Evolutionary conservation across 441 rosid genomes (phyloP), one percentile per base, ranked within the genome.

Genomic region (Populus hybrid): DNA sequence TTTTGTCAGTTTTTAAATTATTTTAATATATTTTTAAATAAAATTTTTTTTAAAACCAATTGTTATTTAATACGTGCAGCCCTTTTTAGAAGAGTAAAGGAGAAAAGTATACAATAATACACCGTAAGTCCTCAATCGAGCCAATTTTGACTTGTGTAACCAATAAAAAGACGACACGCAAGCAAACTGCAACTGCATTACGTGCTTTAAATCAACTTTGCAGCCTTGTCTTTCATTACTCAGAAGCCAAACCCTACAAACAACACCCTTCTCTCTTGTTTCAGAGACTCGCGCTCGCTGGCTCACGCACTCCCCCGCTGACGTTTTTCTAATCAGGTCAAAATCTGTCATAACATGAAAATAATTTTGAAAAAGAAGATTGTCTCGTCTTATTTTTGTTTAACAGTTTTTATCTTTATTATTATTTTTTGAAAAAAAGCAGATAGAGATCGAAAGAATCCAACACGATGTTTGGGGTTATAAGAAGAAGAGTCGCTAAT

Each of bases 401-500:
- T 20, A 20, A 57, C 63, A 57, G 63, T n/a, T 57, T 57, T n/a
- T 46, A 12, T 46, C 14, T 38, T 10, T 38, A 34, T 34, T 0
- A 0, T 6, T 34, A 30, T 4, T 46, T 8, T 57, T 0, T 18
- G 10, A 57, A 57, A 57, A 57, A 57, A 20, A 57, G 21, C 63
- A 57, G 63, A 57, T 57, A 83, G 81, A 77, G 84, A 73, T 75
- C 71, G 32, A 71, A 75, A 80, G 80, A 65, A 85, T 74, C 63
- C 53, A 11, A 24, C 10, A 74, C 2, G 88, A 94, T 94, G 98
- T 77, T 93, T 80, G 88, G 95, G 28, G 86, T 88, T 84, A 72
- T 88, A 70, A 79, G 93, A 82, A 84, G 94, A 82, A 86, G 92
- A 78, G 84, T 87, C 67, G 81, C 89, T 50, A 59, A 73, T 79